Conservation (phyloP, 139 green algal species). For the Auxenochlorella pyrenoidosa region DNA sequence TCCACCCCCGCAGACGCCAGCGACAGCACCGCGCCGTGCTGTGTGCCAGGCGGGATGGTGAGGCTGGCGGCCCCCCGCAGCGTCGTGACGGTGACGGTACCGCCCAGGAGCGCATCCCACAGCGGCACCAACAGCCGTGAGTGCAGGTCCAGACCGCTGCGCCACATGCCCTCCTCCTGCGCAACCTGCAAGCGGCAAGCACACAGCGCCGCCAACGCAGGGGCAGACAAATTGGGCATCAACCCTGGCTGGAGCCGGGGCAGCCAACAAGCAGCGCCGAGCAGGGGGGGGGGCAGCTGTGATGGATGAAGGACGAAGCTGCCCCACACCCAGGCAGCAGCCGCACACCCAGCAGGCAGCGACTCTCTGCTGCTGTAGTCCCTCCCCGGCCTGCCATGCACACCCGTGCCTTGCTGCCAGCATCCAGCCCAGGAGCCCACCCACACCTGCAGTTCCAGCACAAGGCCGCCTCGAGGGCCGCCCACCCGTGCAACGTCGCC, state of each 20-base stretch:
- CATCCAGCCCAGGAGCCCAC: too few species aligned
- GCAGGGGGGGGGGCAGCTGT: too few species aligned
- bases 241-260: too few species aligned
- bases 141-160: slow-evolving; percentile 30
- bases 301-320: too few species aligned
- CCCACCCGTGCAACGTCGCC: slow-evolving; percentile 2
- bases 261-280: too few species aligned
- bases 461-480: not conserved
- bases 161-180: slow-evolving; percentile 10
- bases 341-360: too few species aligned
- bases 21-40: slow-evolving; percentile 31
- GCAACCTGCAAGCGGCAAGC: not conserved
- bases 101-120: slow-evolving; percentile 29
- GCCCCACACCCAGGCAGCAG: too few species aligned
- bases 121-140: slow-evolving; percentile 21
- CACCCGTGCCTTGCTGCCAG: too few species aligned
- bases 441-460: slow-evolving; percentile 14
- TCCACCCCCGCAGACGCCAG: slow-evolving; percentile 16
- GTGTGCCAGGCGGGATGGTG: slow-evolving; percentile 26
- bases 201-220: too few species aligned
- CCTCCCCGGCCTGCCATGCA: too few species aligned
- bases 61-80: slow-evolving; percentile 1
- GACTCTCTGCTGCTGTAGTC: not conserved
- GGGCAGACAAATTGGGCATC: too few species aligned
- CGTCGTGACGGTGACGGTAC: not conserved